A percentile compares a stretch with the other conserved stretches of the same genome.
phyloP scores from a whole-genome alignment of 2,329 filamentous ascomycete genomes.

The Fusarium lateritium region DNA sequence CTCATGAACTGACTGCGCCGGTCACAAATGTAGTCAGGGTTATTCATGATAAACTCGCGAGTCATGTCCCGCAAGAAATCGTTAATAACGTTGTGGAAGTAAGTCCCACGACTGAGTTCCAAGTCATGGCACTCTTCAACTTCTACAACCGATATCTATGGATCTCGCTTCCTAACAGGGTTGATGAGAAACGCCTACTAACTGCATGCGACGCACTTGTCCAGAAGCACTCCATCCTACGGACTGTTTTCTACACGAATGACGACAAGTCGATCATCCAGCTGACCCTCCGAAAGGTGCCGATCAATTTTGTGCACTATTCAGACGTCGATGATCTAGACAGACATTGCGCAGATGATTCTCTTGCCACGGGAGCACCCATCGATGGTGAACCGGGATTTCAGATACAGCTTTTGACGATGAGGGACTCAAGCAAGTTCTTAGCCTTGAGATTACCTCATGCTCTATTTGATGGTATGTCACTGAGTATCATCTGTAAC shows the following conservation, averaged over 20 bases:
- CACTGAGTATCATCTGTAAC: conserved; percentile 3
- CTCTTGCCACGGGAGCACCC: not conserved
- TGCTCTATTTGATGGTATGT: conserved; percentile 14
- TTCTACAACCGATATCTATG: conserved; percentile 13
- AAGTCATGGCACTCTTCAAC: conserved; percentile 6
- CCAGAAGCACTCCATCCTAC: conserved; percentile 13
- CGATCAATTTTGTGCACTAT: not conserved
- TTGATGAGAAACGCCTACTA: not conserved
- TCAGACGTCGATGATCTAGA: not conserved
- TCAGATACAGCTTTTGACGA: not conserved
- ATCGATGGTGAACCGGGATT: not conserved
- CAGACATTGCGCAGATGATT: not conserved
- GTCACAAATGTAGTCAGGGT: not conserved
- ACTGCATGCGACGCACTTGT: not conserved
- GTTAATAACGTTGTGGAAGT: not conserved
- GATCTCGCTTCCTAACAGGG: not conserved
- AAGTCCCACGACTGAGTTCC: conserved; percentile 1
- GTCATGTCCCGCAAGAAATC: not conserved
- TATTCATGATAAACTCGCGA: not conserved
- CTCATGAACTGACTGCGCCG: accelerated
- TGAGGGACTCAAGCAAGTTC: not conserved
- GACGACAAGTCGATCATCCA: not conserved
- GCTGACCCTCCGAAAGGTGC: not conserved
- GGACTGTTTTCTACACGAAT: conserved; percentile 3
- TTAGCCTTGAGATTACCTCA: conserved; percentile 3